Conservation (phyloP, 345 rosid genomes). For the Eucalyptus cloeziana region DNA sequence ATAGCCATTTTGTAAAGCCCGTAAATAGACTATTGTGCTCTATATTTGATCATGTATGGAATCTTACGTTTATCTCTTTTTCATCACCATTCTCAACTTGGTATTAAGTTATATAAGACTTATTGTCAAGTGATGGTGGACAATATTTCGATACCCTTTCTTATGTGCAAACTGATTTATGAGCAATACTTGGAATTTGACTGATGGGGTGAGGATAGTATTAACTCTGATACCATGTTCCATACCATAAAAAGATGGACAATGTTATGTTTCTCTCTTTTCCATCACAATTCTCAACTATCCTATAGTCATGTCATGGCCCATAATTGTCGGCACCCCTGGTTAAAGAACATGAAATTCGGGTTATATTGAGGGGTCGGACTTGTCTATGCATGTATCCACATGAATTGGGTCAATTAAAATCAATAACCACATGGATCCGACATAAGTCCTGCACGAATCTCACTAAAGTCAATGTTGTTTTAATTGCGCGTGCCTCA, state of each 20-base stretch:
- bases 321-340: background rate
- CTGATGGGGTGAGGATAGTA: fast-evolving
- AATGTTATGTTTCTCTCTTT: background rate
- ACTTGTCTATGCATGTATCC: background rate
- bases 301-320: background rate
- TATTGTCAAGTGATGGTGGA: no score
- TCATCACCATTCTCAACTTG: no score
- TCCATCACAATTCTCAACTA: background rate
- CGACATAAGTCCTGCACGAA: background rate
- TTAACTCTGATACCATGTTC: fast-evolving
- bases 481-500: background rate
- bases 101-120: no score
- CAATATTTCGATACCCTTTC: background rate
- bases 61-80: no score
- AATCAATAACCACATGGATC: background rate
- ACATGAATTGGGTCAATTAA: background rate
- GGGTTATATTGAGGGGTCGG: background rate
- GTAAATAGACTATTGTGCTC: background rate
- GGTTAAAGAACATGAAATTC: background rate
- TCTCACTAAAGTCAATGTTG: background rate
- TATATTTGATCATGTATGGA: background rate
- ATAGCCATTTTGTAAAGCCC: background rate
- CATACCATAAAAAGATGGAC: background rate
- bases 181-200: background rate
- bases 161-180: fast-evolving